Base-by-base conservation (phyloP, 2,329 filamentous ascomycete species). In the Mycosphaerella arachidis region DNA sequence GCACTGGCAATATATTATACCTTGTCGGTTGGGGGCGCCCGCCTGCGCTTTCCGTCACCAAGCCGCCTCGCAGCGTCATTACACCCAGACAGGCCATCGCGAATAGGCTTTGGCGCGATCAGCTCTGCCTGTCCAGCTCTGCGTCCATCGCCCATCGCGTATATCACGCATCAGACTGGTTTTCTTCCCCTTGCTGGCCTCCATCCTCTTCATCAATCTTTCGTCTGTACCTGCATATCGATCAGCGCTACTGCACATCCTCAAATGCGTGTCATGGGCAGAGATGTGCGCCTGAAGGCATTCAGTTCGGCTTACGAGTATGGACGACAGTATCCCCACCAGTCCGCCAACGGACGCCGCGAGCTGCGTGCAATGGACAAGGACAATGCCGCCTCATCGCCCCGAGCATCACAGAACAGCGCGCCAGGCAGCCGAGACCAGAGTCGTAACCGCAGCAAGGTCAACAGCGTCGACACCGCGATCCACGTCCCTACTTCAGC, bases 291-390 rank as follows among this genome's bases (percentile, higher is more conserved):
- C 40, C 60, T 63, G 45, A 67, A 62, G 45, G 63, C 65, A 48
- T 67, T 67, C 63, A 63, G 63, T 57, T 58, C 63, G 46, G 63
- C 65, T 65, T 59, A 67, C 65, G 59, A 67, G 6, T 63, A 59
- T 54, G 53, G 53, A 24, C 40, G 50, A 61, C 65, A 69, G 66
- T 68, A 69, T 55, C 66, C 67, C 16, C 66, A 66, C 33, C 65
- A 66, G 45, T 64, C 67, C 24, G 60, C 63, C 52, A 66, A 65
- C 56, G 64, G 66, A 29, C 62, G 64, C 6, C 61, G 62, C 58
- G 63, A 65, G 52, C 57, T 66, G 50, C 66, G 63, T 33, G 64
- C 66, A n/a, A 65, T 67, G 65, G 67, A 68, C 35, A 58, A 59
- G 35, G 62, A 63, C 29, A 60, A 59, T 20, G 50, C 27, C 45